A percentile compares a stretch with the other conserved stretches of the same genome.
Conservation (phyloP, 2,329 filamentous ascomycete genomes). For the Diaporthe sp. region DNA sequence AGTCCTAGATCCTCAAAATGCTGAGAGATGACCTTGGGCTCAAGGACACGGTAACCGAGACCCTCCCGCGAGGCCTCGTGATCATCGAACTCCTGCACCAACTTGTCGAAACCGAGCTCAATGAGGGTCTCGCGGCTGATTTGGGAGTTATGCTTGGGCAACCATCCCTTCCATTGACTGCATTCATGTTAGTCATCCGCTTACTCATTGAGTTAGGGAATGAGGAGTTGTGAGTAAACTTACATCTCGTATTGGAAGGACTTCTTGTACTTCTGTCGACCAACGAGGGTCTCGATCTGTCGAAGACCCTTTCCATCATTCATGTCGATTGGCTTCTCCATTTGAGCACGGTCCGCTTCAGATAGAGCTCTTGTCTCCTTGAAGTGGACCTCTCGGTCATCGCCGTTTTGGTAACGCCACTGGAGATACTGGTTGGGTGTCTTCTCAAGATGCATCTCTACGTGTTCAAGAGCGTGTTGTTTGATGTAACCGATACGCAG, state of each 20-base stretch:
- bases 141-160: conserved; percentile 94
- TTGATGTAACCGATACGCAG: conserved; percentile 99
- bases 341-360: conserved; percentile 86
- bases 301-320: conserved; percentile 83
- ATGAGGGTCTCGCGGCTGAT: conserved; percentile 93
- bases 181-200: conserved; percentile 43
- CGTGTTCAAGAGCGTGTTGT: conserved; percentile 98
- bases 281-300: conserved; percentile 89
- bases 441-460: conserved; percentile 99
- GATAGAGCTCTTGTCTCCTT: conserved; percentile 96
- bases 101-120: conserved; percentile 89
- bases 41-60: conserved; percentile 93
- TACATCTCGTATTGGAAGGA: conserved; percentile 97
- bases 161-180: conserved; percentile 87
- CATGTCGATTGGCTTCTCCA: conserved; percentile 91
- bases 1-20: conserved; percentile 98
- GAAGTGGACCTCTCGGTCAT: conserved; percentile 96
- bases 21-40: conserved; percentile 94
- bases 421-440: conserved; percentile 99
- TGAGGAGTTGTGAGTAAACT: conserved; percentile 51
- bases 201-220: background rate
- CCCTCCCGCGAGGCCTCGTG: conserved; percentile 99
- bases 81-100: conserved; percentile 98
- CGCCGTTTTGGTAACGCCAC: conserved; percentile 97
- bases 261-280: conserved; percentile 99